Percentiles rank a stretch among this genome's conserved stretches.
phyloP scores from a whole-genome alignment of 352 stramenopile species.

The Pseudoperonospora humuli region DNA sequence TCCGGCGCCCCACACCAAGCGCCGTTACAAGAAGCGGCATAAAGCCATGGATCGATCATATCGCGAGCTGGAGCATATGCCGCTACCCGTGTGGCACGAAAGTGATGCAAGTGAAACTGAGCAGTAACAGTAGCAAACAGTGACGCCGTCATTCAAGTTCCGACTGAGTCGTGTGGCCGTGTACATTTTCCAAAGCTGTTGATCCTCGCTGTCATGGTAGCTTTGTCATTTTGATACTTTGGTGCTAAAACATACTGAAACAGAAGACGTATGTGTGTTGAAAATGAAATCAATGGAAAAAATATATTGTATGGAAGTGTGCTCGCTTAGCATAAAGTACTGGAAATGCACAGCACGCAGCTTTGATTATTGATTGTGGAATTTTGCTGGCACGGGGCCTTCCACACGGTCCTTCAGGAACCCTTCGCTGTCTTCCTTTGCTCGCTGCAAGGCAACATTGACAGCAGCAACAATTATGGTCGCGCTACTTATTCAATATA shows the following conservation, averaged over 20 bases:
- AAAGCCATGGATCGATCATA: constrained; percentile 43
- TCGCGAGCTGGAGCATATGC: constrained; percentile 55
- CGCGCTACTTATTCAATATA: neutral
- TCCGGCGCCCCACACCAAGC: constrained; percentile 22
- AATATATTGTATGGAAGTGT: too few species aligned
- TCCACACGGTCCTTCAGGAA: constrained; percentile 81
- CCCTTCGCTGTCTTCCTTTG: constrained; percentile 70
- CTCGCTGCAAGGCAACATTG: constrained; percentile 27
- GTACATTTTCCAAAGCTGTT: constrained; percentile 3
- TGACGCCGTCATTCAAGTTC: neutral
- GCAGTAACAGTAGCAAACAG: constrained; percentile 6
- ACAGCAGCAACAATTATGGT: neutral
- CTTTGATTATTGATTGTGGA: constrained; percentile 46
- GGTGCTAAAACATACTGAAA: constrained; percentile 7
- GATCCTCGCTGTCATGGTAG: constrained; percentile 10
- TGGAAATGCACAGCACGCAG: neutral
- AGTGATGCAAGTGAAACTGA: constrained; percentile 28
- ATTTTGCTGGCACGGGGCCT: constrained; percentile 55
- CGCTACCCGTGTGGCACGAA: constrained; percentile 40
- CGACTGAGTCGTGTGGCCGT: constrained; percentile 9
- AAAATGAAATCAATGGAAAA: too few species aligned
- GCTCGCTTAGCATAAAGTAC: too few species aligned
- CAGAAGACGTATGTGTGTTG: constrained; percentile 14
- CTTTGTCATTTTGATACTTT: constrained; percentile 4
- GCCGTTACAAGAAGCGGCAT: constrained; percentile 50